Evolutionary conservation across 73 alveolate genomes (phyloP).

Genomic region (Paramecium octaurelia): DNA sequence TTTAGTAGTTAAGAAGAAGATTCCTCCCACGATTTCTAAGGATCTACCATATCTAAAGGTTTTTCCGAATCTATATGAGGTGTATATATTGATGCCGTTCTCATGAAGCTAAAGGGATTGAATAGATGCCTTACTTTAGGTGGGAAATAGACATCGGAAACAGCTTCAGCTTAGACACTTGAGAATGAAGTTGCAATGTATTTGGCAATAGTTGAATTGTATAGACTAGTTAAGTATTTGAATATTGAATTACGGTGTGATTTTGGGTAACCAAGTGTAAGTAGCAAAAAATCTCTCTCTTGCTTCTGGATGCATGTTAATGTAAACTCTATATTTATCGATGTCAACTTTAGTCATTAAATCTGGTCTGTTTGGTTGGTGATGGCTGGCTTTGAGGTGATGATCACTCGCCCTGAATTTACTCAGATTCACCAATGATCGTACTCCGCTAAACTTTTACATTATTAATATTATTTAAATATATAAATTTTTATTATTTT

Average conservation of each 20-base stretch:
- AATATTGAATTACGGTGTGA: background rate
- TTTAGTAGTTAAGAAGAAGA: background rate
- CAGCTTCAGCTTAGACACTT: background rate
- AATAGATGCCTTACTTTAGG: background rate
- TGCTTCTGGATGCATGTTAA: background rate
- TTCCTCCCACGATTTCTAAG: background rate
- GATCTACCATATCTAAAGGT: conserved; percentile 19
- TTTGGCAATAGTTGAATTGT: background rate
- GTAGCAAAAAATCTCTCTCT: conserved; percentile 7
- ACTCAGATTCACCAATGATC: background rate
- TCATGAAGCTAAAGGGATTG: background rate
- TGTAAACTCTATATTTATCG: background rate
- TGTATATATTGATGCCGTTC: background rate
- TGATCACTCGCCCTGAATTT: conserved; percentile 26
- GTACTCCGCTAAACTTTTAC: background rate
- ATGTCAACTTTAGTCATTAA: background rate
- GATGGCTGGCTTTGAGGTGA: background rate
- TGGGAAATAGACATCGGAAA: conserved; percentile 43
- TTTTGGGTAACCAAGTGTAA: background rate
- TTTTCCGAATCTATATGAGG: conserved; percentile 19
- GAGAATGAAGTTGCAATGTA: conserved; percentile 15
- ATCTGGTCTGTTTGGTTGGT: conserved; percentile 18
- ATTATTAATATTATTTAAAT: background rate
- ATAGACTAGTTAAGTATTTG: background rate
- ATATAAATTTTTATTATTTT: background rate